These are phyloP conservation scores for Rickenella mellea DNA, from an alignment of 768 basidiomycete genomes.

Conservation along the genomic window DNA sequence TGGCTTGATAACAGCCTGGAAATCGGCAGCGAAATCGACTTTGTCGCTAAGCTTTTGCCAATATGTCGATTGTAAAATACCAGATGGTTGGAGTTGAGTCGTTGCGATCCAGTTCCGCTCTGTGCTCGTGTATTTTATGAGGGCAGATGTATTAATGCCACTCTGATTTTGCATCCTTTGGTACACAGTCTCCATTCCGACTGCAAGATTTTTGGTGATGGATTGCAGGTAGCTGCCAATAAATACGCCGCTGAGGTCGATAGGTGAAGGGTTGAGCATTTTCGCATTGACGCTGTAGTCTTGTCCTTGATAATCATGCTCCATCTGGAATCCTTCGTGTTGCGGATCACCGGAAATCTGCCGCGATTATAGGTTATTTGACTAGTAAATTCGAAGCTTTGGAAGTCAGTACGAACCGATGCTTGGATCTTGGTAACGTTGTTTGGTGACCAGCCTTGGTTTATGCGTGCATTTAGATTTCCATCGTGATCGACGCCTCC, in stretches of 20 bases:
- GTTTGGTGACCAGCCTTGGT: constrained; percentile 75
- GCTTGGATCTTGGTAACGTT: constrained; percentile 81
- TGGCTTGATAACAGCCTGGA: constrained; percentile 73
- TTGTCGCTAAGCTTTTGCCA: constrained; percentile 95
- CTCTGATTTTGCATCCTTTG: constrained; percentile 34
- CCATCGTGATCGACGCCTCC: constrained; percentile 93
- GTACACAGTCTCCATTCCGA: constrained; percentile 79
- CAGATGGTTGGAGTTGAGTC: constrained; percentile 73
- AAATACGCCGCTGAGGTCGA: constrained; percentile 85
- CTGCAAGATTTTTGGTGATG: constrained; percentile 77
- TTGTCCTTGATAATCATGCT: constrained; percentile 86
- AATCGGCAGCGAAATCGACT: constrained; percentile 93
- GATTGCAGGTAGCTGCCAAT: constrained; percentile 90
- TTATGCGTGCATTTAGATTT: constrained; percentile 77
- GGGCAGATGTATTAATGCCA: constrained; percentile 62
- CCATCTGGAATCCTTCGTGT: constrained; percentile 76
- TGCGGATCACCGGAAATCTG: too few relatives aligned
- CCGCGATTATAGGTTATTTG: too few relatives aligned
- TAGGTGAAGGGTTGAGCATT: constrained; percentile 83
- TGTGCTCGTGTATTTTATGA: constrained; percentile 67
- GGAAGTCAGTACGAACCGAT: constrained; percentile 45
- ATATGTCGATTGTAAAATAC: constrained; percentile 85
- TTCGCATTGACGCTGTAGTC: constrained; percentile 85
- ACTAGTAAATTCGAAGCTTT: too few relatives aligned
- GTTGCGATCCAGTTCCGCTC: constrained; percentile 90